A percentile compares a stretch with the other conserved stretches of the same genome.
Conservation (phyloP, 306 rosid species). For the Cucurbita moschata region DNA sequence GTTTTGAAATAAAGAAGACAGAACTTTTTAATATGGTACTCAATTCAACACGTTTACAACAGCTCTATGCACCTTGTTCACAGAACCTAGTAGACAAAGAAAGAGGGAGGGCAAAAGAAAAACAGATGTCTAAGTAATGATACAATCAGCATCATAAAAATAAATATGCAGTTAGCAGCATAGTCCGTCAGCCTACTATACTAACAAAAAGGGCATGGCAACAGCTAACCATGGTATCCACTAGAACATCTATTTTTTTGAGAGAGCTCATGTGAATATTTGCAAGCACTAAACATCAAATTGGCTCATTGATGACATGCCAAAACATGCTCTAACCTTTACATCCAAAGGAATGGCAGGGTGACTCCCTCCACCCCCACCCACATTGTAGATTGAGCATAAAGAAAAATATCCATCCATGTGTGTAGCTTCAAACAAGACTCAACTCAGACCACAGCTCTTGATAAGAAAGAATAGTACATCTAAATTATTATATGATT, state of each 20-base stretch:
- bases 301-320: not conserved
- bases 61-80: not conserved
- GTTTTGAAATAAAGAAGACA: not conserved
- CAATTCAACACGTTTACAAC: not conserved
- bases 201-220: not conserved
- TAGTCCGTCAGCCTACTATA: not conserved
- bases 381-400: not conserved
- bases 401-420: not conserved
- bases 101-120: not conserved
- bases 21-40: not conserved
- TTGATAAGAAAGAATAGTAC: not conserved
- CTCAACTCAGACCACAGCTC: not conserved
- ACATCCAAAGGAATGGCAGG: not conserved
- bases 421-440: not conserved
- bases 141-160: not conserved
- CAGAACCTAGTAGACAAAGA: not conserved
- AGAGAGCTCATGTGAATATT: not conserved
- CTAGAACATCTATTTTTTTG: not conserved
- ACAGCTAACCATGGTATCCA: not conserved
- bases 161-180: not conserved
- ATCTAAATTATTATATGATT: not conserved
- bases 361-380: not conserved
- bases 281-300: not conserved
- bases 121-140: not conserved
- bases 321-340: not conserved